These are phyloP conservation scores for Rubia yunnanensis DNA, from an alignment of 257 asterid species.

Conservation along the genomic window DNA sequence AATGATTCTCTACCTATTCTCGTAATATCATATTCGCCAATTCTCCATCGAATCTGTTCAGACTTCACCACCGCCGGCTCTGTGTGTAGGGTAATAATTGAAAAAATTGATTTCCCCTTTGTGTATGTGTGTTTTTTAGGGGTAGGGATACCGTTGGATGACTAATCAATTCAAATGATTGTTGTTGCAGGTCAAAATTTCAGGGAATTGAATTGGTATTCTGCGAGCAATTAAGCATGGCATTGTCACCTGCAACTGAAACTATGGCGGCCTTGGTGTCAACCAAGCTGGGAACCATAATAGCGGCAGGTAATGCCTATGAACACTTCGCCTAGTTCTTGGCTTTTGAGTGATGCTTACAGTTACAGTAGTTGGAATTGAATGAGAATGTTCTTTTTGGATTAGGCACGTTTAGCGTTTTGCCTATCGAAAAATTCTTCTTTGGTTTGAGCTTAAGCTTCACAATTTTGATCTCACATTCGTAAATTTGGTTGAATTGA, in stretches of 20 bases:
- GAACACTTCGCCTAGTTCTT: neutral
- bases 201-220: neutral
- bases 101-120: too few species aligned
- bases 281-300: neutral
- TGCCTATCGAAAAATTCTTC: neutral
- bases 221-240: neutral
- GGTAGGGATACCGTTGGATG: neutral
- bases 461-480: neutral
- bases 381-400: neutral
- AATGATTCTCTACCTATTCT: too few species aligned
- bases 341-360: neutral
- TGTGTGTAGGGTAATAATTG: too few species aligned
- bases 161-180: neutral
- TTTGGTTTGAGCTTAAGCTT: neutral
- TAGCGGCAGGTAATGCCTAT: conserved; percentile 4
- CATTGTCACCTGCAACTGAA: neutral
- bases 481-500: too few species aligned
- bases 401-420: neutral
- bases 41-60: too few species aligned
- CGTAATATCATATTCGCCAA: too few species aligned
- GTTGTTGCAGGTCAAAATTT: neutral
- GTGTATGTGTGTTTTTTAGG: neutral
- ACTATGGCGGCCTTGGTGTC: neutral
- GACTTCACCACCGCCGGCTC: too few species aligned
- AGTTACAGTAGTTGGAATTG: neutral